Base-by-base conservation (phyloP, 2,329 filamentous ascomycete species). In the Pyrenophora tritici-repentis region DNA sequence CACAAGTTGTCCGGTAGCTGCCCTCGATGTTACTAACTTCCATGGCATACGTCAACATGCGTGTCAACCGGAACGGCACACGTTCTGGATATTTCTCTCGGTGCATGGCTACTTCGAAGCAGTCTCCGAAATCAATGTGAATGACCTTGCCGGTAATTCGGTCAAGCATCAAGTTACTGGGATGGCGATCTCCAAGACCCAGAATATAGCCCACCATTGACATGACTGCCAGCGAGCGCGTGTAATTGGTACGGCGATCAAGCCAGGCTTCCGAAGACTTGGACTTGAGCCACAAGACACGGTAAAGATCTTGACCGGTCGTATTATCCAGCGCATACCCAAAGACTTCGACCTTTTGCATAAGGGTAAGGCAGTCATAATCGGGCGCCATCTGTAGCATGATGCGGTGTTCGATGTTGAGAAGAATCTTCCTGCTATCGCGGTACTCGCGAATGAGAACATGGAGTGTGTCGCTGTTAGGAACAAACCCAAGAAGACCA, bases 171-270 rank as follows among this genome's bases (percentile, higher is more conserved):
- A 99, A 78, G 74, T 99, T 99, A 54, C 91, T 97, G 32, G 95
- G 95, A 76, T 99, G 94, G 40, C 95, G 87, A 77, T 99, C 94
- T 47, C 94, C 94, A 12, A 99, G 81, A 53, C 94, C 95, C 17
- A 99, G 85, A 59, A 99, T 97, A 74, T 99, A 99, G 58, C 94
- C 94, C n/a, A 97, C 94, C 91, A 99, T 99, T n/a, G 91, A 97
- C 94, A 99, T 99, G 66, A 99, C 94, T 63, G 91, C 94, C 2
- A 99, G 81, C 1, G 93, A 97, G 50, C 94, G 88, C 14, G 94
- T 99, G 77, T 99, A 99, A 72, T 96, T 99, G n/a, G 95, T 99
- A 45, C 94, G 88, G 36, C 94, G 85, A 74, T 97, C 94, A 29
- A 99, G 86, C 94, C 94, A 99, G 2, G 93, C 89, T 74, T 99